Conservation (phyloP, 495 filamentous ascomycete species). For the Letharia lupina region DNA sequence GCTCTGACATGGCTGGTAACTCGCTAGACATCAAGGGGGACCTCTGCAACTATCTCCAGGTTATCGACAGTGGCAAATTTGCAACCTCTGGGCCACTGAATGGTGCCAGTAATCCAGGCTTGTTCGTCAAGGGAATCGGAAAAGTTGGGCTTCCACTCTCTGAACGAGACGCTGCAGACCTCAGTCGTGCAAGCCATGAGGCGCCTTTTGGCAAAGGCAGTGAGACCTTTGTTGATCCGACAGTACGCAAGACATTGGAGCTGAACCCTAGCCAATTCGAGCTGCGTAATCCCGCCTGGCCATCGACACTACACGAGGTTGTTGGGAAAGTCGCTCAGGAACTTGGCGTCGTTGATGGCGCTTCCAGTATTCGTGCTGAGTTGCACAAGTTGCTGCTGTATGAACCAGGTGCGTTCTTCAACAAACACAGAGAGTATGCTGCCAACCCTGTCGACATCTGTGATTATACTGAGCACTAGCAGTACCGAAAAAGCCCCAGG, state of each 20-base stretch:
- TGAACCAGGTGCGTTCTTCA: conserved; percentile 47
- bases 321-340: conserved; percentile 13
- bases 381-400: conserved; percentile 51
- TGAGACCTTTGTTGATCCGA: conserved; percentile 40
- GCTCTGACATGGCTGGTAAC: not conserved
- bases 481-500: conserved; percentile 44
- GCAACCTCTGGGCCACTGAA: not conserved
- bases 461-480: not conserved
- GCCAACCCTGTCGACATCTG: not conserved
- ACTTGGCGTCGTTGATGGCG: conserved; percentile 12
- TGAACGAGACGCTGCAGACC: conserved; percentile 32
- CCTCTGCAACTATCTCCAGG: not conserved
- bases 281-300: conserved; percentile 34
- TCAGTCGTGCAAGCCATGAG: conserved; percentile 36
- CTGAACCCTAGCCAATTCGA: conserved; percentile 38
- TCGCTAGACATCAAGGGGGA: not conserved
- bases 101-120: conserved; percentile 26
- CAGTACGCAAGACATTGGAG: conserved; percentile 45
- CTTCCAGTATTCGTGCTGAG: conserved; percentile 28
- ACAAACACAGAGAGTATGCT: conserved; percentile 40
- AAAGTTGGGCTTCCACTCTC: conserved; percentile 37
- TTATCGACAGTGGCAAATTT: conserved; percentile 9
- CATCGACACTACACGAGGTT: not conserved
- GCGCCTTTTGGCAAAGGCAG: conserved; percentile 40
- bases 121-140: conserved; percentile 35